phyloP scores from a whole-genome alignment of 768 basidiomycete genomes.

The Pleurotus cornucopiae region DNA sequence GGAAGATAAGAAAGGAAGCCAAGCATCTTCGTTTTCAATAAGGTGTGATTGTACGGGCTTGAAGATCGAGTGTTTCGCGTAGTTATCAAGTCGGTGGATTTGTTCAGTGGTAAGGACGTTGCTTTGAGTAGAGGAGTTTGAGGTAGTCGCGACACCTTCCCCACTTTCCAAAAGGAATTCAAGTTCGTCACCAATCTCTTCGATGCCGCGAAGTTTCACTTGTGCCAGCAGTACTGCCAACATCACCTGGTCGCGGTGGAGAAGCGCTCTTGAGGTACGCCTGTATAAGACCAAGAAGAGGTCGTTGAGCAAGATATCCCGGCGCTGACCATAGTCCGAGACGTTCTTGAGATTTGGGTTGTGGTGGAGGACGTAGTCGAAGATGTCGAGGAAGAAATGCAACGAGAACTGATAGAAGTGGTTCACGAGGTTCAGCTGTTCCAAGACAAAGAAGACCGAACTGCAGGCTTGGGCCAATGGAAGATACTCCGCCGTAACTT shows the following conservation, averaged over 20 bases:
- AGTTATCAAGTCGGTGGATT: constrained; percentile 60
- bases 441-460: constrained; percentile 93
- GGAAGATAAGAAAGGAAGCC: constrained; percentile 70
- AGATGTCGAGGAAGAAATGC: constrained; percentile 97
- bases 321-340: constrained; percentile 66
- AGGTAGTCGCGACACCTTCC: constrained; percentile 47
- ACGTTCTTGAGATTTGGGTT: constrained; percentile 87
- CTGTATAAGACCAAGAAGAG: constrained; percentile 86
- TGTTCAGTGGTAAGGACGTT: constrained; percentile 66
- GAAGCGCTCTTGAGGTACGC: constrained; percentile 84
- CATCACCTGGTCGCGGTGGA: constrained; percentile 88
- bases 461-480: constrained; percentile 96
- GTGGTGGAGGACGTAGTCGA: constrained; percentile 88
- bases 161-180: constrained; percentile 92
- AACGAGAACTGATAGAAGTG: constrained; percentile 99
- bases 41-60: constrained; percentile 69
- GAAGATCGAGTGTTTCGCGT: constrained; percentile 72
- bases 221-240: constrained; percentile 88
- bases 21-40: constrained; percentile 55
- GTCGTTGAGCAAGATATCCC: constrained; percentile 79
- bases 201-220: constrained; percentile 76
- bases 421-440: constrained; percentile 89
- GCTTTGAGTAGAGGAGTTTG: constrained; percentile 27
- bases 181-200: constrained; percentile 79
- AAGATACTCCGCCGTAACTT: constrained; percentile 91